Evolutionary conservation across 345 rosid species (phyloP), one percentile per base, ranked within the genome.

Genomic region (Raphanus raphanistrum): DNA sequence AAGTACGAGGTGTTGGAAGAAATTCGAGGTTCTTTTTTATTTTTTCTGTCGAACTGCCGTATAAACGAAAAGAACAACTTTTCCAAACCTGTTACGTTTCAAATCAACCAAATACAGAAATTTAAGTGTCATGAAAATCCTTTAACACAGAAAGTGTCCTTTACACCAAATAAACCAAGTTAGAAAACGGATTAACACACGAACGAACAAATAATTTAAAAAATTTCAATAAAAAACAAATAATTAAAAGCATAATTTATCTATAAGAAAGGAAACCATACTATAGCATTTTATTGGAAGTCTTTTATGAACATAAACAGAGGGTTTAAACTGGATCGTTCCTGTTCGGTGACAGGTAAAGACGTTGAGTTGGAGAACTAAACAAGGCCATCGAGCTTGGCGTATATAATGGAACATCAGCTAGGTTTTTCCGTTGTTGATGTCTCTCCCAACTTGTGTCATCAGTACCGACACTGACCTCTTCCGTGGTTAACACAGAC

Each of bases 351-450:
- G 70, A 58, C 66, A 63, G 11, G 26, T 67, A 68, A 3, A 63
- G 33, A 76, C 55, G 58, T 31, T 72, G 63, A 25, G 21, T 68
- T 35, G 84, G 81, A 50, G 78, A 81, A 68, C 77, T 73, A 60
- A 76, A 76, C 71, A 72, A 72, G 6, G 58, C 64, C 74, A 76
- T 75, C 26, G 84, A 76, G 55, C 76, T 62, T 27, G 84, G 81
- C 4, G 78, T 76, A 21, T 66, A 81, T 70, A 81, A 31, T n/a
- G 84, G 84, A 54, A 81, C n/a, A 60, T 71, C 83, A 52, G 70
- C 74, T 48, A 80, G 26, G 2, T 6, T 45, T 33, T 65, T 71
- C 33, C 57, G 48, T 63, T 31, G 59, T 28, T 55, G 48, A 27
- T 63, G 45, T 74, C 55, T 71, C 63, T 78, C 77, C 38, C 7